These are phyloP conservation scores for Globisporangium okanoganense DNA, from an alignment of 352 stramenopile genomes.

Conservation along the genomic window DNA sequence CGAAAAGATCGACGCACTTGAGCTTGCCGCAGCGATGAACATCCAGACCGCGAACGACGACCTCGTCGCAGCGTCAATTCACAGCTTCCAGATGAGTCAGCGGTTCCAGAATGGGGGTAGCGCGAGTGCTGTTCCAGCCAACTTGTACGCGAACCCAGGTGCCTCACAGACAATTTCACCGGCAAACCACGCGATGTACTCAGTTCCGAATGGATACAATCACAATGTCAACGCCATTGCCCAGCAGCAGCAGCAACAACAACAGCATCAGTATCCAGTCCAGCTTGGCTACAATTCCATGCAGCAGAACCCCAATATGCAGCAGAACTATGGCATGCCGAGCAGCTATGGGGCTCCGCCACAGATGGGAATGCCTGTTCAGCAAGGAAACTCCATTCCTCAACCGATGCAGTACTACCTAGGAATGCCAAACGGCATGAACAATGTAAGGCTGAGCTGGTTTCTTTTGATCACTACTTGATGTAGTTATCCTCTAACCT, in stretches of 20 bases:
- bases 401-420: conserved; percentile 13
- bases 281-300: conserved; percentile 38
- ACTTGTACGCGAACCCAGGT: conserved; percentile 7
- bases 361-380: conserved; percentile 15
- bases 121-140: conserved; percentile 6
- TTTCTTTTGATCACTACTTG: not conserved
- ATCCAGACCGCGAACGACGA: conserved; percentile 65
- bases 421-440: conserved; percentile 11
- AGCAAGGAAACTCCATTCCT: conserved; percentile 1
- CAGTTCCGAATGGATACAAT: conserved; percentile 45
- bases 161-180: conserved; percentile 30
- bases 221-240: conserved; percentile 28
- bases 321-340: conserved; percentile 51
- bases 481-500: not conserved
- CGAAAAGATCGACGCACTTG: conserved; percentile 20
- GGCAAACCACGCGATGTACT: conserved; percentile 41
- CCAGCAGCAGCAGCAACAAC: conserved; percentile 16
- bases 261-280: conserved; percentile 30
- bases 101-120: conserved; percentile 27
- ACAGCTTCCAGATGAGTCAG: conserved; percentile 73
- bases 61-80: conserved; percentile 63
- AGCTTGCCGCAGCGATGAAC: conserved; percentile 31
- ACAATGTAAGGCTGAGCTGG: conserved; percentile 4
- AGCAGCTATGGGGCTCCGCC: conserved; percentile 8
- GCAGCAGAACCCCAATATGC: conserved; percentile 34